Conservation (phyloP, 148 eudicot genomes). For the Persicaria maculosa region DNA sequence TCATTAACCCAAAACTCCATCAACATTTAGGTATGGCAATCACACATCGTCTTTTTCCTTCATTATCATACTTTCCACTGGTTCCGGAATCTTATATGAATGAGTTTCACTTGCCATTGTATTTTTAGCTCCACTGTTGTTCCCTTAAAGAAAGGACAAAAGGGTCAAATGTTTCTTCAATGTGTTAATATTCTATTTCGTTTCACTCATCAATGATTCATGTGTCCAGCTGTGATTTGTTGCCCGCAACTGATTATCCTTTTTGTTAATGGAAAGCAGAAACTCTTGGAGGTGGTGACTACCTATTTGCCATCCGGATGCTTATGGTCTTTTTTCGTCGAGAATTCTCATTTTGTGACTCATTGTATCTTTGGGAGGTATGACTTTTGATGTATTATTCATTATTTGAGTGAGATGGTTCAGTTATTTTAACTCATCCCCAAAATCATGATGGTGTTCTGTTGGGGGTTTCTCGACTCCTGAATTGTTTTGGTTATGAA, state of each 20-base stretch:
- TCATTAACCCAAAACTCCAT: constrained; percentile 95
- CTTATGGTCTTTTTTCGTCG: constrained; percentile 99
- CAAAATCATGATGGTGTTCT: not conserved
- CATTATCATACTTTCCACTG: not conserved
- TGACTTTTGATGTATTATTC: not conserved
- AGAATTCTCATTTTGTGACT: constrained; percentile 90
- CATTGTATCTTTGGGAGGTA: constrained; percentile 99
- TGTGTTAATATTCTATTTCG: not conserved
- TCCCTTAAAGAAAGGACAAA: not conserved
- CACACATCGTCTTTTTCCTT: not conserved
- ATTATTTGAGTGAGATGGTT: not conserved
- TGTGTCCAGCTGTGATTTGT: not conserved
- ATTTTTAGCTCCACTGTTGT: not conserved
- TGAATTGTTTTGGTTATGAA: not conserved
- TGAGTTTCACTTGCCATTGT: not conserved
- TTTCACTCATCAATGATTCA: not conserved
- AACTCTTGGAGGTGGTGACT: constrained; percentile 87
- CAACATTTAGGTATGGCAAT: constrained; percentile 70
- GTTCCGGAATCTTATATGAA: not conserved
- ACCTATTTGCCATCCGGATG: constrained; percentile 94
- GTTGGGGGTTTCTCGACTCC: not conserved
- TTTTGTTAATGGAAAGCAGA: constrained; percentile 46
- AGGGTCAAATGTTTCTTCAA: not conserved
- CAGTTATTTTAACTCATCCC: not conserved
- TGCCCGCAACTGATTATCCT: not conserved